Evolutionary conservation across 2,329 filamentous ascomycete species (phyloP), one percentile per base, ranked within the genome.

Genomic region (Colletotrichum magnum): DNA sequence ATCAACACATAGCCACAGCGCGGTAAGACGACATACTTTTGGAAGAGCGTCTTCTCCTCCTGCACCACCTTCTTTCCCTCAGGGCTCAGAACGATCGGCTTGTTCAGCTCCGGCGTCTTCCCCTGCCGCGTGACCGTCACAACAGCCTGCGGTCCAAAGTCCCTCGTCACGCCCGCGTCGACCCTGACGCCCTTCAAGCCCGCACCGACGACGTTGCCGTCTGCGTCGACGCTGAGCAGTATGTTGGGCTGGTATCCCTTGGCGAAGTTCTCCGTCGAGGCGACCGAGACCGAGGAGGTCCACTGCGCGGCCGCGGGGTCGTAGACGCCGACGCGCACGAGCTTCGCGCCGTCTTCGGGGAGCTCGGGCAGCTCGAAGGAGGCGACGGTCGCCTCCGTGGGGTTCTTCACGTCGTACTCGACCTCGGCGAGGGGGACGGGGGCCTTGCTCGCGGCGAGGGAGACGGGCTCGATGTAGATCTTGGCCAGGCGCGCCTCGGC

Each of bases 1-100:
- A 76, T 54, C 48, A 3, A 9, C 51, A 39, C 5, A 9, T 32
- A 5, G 9, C 24, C 59, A 18, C 43, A 24, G 16, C 52, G 21
- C 43, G 5, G 18, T 16, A 36, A 7, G 41, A 24, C 13, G 52
- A 84, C 86, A 74, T 83, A 92, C 90, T 90, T 92, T 79, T 92
- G 90, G 65, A 92, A 77, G 71, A 92, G 84, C 2, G 87, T 85
- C 85, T 91, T 92, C 81, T 92, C 89, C 75, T 86, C 85, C 70
- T 83, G 82, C 64, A 80, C 85, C 50, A 86, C 85, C 77, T 88
- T 84, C 81, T 84, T 89, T 16, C 90, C 90, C 72, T 90, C 87
- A 0, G 88, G 82, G 53, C 81, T 86, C 71, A 92, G 79, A 56
- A 91, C 86, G 45, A 93, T 84, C 3, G 90, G 90, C 79, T 87